Conservation (phyloP, 768 basidiomycete species). For the Auriscalpium orientale region DNA sequence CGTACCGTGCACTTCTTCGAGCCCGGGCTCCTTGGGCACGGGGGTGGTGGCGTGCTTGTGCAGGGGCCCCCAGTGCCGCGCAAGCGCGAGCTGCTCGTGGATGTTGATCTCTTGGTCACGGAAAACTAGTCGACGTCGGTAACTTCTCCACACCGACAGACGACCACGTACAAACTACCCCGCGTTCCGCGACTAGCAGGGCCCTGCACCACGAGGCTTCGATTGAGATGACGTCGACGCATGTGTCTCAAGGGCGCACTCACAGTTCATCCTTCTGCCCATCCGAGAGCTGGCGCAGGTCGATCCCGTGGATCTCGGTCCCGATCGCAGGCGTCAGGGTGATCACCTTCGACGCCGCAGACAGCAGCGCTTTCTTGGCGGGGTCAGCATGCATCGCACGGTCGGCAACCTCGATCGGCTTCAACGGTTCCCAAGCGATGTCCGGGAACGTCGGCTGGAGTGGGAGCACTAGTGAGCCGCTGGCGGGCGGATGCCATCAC, state of each 20-base stretch:
- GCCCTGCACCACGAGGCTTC: constrained; percentile 34
- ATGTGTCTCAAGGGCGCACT: constrained; percentile 16
- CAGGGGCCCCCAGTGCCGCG: constrained; percentile 62
- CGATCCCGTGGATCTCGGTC: constrained; percentile 66
- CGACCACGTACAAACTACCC: constrained; percentile 57
- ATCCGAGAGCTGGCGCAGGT: constrained; percentile 59
- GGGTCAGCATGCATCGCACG: constrained; percentile 64
- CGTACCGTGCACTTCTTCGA: constrained; percentile 70
- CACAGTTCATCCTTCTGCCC: constrained; percentile 76
- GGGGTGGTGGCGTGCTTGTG: constrained; percentile 83
- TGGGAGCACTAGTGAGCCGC: background rate
- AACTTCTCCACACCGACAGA: background rate
- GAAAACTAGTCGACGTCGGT: constrained; percentile 43
- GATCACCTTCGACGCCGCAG: constrained; percentile 58
- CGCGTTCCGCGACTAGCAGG: constrained; percentile 65
- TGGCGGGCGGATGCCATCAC: background rate
- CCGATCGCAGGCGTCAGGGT: constrained; percentile 69
- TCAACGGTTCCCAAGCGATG: constrained; percentile 56
- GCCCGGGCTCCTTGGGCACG: constrained; percentile 58
- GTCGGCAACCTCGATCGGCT: constrained; percentile 51
- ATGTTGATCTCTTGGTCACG: constrained; percentile 66
- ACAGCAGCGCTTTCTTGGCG: constrained; percentile 55
- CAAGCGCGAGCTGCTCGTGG: constrained; percentile 64
- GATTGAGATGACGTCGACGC: background rate
- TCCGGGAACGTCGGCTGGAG: constrained; percentile 57